Base-by-base conservation (phyloP, 345 rosid genomes). In the Eucalyptus paniculata region DNA sequence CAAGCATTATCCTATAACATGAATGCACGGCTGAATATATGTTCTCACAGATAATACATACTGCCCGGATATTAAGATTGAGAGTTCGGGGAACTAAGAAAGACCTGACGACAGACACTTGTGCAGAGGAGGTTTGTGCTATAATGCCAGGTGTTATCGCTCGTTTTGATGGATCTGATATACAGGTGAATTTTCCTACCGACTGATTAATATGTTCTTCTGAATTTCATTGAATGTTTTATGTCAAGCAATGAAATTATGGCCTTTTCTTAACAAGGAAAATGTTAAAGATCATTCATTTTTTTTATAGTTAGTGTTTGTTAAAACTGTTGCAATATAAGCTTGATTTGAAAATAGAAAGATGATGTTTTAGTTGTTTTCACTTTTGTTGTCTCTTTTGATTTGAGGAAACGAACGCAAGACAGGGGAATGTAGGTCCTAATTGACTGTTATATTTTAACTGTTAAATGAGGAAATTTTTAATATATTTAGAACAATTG, bases 71-170 rank as follows among this genome's bases (percentile, higher is more conserved):
- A 69, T 86, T 97, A 60, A 97, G 95, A 90, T 90, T 98, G 88
- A 93, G 98, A 92, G 95, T 93, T 28, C 94, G 96, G 40, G 99
- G 98, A 88, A 92, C 96, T 65, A 95, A 95, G 91, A 96, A 90
- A 88, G 96, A 94, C 93, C 90, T 95, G 91, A 92, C 90, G 28
- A 95, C 94, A 90, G 97, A 94, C 88, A 89, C 94, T 50, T 92
- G 94, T 49, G 92, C 94, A 30, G 98, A 95, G 91, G 99, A 98
- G 91, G 92, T 97, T 89, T 96, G 95, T 86, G 92, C 94, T 87
- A 94, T 96, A 89, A 91, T 97, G 90, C 95, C 98, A 12, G 98
- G 98, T 53, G 94, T 95, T 9, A 92, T 98, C 87, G 98, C 98
- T 18, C 99, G 97, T 89, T 97, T 97, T 86, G 98, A 98, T 92